Evolutionary conservation across 129 eudicot species (phyloP).

Genomic region (Arctium minus): DNA sequence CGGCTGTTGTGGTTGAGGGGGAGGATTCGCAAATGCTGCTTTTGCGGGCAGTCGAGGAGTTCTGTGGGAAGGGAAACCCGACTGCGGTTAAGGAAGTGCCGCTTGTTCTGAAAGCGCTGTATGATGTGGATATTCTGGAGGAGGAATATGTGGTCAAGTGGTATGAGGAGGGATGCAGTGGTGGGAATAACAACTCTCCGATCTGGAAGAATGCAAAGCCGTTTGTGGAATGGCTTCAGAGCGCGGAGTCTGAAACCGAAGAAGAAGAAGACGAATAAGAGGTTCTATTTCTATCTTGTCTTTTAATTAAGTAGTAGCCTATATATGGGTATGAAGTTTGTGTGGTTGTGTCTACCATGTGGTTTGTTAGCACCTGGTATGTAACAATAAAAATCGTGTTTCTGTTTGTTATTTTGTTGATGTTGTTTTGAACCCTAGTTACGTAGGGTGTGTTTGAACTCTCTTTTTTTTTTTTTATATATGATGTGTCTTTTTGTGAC

Average conservation of each 20-base stretch:
- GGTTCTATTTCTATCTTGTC: not conserved
- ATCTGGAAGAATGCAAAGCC: slow-evolving; percentile 83
- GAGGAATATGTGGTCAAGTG: slow-evolving; percentile 67
- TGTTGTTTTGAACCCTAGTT: not conserved
- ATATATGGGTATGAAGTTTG: not conserved
- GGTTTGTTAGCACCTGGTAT: slow-evolving; percentile 2
- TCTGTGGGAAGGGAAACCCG: slow-evolving; percentile 43
- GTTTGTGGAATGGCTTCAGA: slow-evolving; percentile 82
- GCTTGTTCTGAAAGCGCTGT: slow-evolving; percentile 52
- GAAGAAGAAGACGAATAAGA: slow-evolving; percentile 44
- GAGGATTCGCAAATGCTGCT: slow-evolving; percentile 52
- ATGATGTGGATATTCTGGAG: slow-evolving; percentile 68
- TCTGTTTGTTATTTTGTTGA: not conserved
- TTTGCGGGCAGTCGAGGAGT: slow-evolving; percentile 54
- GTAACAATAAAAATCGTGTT: not conserved
- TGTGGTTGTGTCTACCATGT: not conserved
- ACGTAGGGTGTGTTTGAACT: not conserved
- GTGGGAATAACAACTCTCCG: slow-evolving; percentile 31
- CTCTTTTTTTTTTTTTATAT: not conserved
- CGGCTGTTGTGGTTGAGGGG: slow-evolving; percentile 43
- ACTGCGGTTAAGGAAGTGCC: slow-evolving; percentile 70
- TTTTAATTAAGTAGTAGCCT: not conserved
- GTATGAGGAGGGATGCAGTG: slow-evolving; percentile 50
- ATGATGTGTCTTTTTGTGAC: too few relatives aligned
- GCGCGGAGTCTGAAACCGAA: slow-evolving; percentile 75